These are phyloP conservation scores for Neurospora sp. DNA, from an alignment of 2,329 filamentous ascomycete genomes.

Conservation along the genomic window DNA sequence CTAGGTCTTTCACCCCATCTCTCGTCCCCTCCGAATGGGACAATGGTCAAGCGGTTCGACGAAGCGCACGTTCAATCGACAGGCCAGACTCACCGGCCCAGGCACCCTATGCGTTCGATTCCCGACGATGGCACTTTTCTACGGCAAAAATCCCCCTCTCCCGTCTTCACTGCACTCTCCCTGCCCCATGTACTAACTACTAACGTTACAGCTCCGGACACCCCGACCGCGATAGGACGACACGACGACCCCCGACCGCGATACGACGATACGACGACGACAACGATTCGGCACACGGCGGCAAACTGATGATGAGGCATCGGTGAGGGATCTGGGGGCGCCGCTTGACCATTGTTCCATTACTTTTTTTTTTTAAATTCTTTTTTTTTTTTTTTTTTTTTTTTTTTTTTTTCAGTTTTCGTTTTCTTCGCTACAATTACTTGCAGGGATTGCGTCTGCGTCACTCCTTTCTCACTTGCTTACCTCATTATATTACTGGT, in stretches of 20 bases:
- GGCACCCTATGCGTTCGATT: background rate
- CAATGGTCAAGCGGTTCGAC: background rate
- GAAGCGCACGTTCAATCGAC: background rate
- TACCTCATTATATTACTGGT: background rate
- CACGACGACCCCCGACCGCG: background rate
- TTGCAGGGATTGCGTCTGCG: background rate
- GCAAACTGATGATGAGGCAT: background rate
- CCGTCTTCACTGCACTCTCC: background rate
- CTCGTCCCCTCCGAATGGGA: background rate
- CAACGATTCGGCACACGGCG: background rate
- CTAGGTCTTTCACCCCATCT: background rate
- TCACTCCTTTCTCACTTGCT: background rate
- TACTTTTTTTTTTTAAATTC: background rate
- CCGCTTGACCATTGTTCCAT: background rate
- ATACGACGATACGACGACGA: background rate
- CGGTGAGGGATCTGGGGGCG: background rate
- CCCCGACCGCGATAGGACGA: background rate
- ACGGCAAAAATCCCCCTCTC: background rate
- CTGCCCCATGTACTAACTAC: background rate
- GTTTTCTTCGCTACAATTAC: background rate
- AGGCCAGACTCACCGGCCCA: background rate
- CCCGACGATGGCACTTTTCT: background rate
- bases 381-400: background rate
- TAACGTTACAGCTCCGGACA: background rate
- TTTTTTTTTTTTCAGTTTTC: background rate